Base-by-base conservation (phyloP, 2,329 filamentous ascomycete species). In the Fusarium humuli region DNA sequence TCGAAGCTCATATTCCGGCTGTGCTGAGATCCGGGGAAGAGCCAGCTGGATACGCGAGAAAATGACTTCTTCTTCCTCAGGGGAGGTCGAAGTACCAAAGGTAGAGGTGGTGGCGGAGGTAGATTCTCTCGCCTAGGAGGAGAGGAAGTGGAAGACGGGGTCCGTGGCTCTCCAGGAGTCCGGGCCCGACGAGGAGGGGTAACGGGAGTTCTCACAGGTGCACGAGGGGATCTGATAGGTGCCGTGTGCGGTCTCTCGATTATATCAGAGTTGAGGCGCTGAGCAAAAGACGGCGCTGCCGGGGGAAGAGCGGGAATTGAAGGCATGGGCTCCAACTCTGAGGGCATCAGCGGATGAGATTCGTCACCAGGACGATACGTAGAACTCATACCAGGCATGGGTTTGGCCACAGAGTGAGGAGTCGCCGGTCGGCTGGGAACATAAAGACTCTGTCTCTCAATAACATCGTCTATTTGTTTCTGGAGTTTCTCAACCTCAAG, bases 1-100 rank as follows among this genome's bases (percentile, higher is more conserved):
- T 87, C 83, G 30, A 85, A 73, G 60, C 82, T 83, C 53, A 83
- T 76, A 53, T 82, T 81, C 20, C 75, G 77, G 56, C 78, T 77
- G 60, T 81, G 76, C 47, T 78, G 72, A 37, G 80, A 72, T 20
- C 79, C 77, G 46, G 85, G 82, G 70, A 86, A 87, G 27, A 90
- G 80, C 87, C 88, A 90, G 70, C 78, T 84, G 5, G 88, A 90
- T 11, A 90, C 86, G 18, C 84, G 83, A 12, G 87, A 88, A 74
- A 91, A 90, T 0, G 88, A 90, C 74, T 90, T 91, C 82, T 90
- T 91, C 81, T 90, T 90, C 62, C 88, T 82, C 66, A 90, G 76
- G 3, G 87, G 87, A 10, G 87, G 88, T n/a, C 86, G 85, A 59
- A 89, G 81, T 18, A 88, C 84, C 25, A 90, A 82, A 0, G 88